These are phyloP conservation scores for Grosmannia penicillata DNA, from an alignment of 2,329 filamentous ascomycete genomes.

Conservation along the genomic window DNA sequence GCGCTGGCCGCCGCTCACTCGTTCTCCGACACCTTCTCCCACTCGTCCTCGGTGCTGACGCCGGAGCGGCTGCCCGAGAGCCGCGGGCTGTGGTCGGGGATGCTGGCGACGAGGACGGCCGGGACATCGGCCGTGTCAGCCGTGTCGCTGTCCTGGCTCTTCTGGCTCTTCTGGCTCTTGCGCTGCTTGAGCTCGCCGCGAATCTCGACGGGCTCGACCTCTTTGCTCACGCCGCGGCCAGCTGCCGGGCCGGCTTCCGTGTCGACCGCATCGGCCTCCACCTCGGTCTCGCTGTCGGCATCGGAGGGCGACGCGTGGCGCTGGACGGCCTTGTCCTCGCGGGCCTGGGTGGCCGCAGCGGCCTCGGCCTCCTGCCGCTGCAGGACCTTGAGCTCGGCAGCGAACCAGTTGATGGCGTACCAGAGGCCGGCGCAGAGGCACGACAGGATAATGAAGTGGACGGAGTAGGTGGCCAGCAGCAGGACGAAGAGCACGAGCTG, in stretches of 20 bases:
- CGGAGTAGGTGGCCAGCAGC: conserved; percentile 66
- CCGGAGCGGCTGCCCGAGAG: conserved; percentile 35
- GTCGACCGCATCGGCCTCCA: conserved; percentile 19
- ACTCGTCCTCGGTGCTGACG: conserved; percentile 82
- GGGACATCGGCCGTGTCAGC: conserved; percentile 11
- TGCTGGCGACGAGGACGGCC: conserved; percentile 9
- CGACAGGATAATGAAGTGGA: conserved; percentile 79
- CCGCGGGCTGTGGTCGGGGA: background rate
- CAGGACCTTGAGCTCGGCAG: conserved; percentile 41
- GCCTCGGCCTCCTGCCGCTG: conserved; percentile 28
- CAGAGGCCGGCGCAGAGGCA: conserved; percentile 68
- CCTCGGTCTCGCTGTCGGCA: conserved; percentile 35
- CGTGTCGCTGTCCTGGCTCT: background rate
- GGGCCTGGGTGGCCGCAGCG: conserved; percentile 16
- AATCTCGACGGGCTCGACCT: conserved; percentile 27
- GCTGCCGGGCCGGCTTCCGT: conserved; percentile 25
- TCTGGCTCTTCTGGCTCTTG: no score
- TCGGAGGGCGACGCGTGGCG: conserved; percentile 21
- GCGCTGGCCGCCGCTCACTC: background rate
- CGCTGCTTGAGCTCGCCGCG: conserved; percentile 34
- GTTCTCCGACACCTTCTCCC: conserved; percentile 82
- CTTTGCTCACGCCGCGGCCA: conserved; percentile 31
- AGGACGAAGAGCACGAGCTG: conserved; percentile 66
- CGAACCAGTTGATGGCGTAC: conserved; percentile 97
- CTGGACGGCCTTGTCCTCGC: conserved; percentile 39